These are phyloP conservation scores for Claviceps digitariae DNA, from an alignment of 2,329 filamentous ascomycete species.

Conservation along the genomic window DNA sequence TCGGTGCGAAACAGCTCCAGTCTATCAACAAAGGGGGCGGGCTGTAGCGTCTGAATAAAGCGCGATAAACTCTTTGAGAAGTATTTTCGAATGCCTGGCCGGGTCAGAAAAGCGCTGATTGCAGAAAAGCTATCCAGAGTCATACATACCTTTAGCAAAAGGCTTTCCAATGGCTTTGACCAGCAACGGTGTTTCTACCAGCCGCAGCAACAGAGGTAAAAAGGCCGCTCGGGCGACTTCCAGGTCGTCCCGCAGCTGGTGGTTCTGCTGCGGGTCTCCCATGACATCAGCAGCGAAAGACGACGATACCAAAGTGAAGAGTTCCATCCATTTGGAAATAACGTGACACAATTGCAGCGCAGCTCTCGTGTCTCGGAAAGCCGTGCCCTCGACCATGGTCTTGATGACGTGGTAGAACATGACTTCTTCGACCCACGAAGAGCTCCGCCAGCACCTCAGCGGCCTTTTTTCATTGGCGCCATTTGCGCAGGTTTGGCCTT, in stretches of 20 bases:
- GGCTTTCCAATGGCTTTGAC: conserved; percentile 39
- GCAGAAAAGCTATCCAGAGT: background rate
- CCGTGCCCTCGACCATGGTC: conserved; percentile 50
- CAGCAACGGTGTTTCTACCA: conserved; percentile 46
- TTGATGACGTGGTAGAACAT: conserved; percentile 90
- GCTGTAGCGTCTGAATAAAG: conserved; percentile 46
- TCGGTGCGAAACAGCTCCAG: conserved; percentile 46
- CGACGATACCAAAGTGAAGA: conserved; percentile 39
- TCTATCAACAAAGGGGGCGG: conserved; percentile 36
- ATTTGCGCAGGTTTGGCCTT: background rate
- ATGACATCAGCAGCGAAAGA: conserved; percentile 36
- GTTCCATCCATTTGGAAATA: conserved; percentile 44
- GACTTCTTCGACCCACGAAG: conserved; percentile 63
- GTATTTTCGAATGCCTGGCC: conserved; percentile 30
- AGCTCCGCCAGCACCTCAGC: conserved; percentile 36
- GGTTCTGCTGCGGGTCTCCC: conserved; percentile 28
- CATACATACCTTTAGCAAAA: conserved; percentile 36
- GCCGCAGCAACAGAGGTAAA: conserved; percentile 46
- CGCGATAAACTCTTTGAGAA: conserved; percentile 36
- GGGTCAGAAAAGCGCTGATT: background rate
- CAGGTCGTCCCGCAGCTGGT: conserved; percentile 40
- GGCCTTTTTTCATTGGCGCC: conserved; percentile 11
- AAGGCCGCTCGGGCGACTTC: conserved; percentile 48
- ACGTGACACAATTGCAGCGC: conserved; percentile 35
- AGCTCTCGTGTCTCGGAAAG: conserved; percentile 32